A percentile compares a stretch with the other conserved stretches of the same genome.
Evolutionary conservation across 139 green algal species (phyloP).

Genomic region (Mychonastes homosphaera): DNA sequence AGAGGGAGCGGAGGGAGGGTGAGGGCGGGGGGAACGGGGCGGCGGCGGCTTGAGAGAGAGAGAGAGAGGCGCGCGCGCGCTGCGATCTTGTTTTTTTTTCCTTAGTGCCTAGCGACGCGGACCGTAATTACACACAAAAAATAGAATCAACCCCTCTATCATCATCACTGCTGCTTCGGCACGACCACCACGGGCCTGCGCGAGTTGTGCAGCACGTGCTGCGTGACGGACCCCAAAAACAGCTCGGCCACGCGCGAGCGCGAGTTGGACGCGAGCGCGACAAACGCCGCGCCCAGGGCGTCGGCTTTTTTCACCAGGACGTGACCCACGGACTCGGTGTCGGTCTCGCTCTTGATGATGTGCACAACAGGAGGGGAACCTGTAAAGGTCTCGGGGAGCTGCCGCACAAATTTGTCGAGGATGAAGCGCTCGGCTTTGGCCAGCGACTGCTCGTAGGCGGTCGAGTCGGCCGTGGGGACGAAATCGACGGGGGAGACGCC

Average conservation of each 20-base stretch:
- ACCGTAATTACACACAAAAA: too few relatives aligned
- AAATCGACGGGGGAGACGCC: constrained; percentile 49
- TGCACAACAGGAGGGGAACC: constrained; percentile 44
- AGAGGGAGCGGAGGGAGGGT: too few relatives aligned
- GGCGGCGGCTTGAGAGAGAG: too few relatives aligned
- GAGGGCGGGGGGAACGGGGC: too few relatives aligned
- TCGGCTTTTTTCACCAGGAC: constrained; percentile 41
- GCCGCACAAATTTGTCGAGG: constrained; percentile 26
- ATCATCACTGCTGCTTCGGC: background rate
- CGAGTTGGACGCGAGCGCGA: constrained; percentile 38
- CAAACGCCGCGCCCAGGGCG: constrained; percentile 30
- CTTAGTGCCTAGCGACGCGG: too few relatives aligned
- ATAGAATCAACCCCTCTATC: too few relatives aligned
- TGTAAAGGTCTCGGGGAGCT: constrained; percentile 17
- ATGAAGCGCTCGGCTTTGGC: constrained; percentile 44
- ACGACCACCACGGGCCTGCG: background rate
- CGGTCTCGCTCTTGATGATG: constrained; percentile 47
- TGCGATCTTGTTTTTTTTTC: too few relatives aligned
- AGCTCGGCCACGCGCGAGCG: constrained; percentile 33
- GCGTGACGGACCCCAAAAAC: constrained; percentile 39
- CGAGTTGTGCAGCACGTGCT: constrained; percentile 20
- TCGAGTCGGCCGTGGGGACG: constrained; percentile 36
- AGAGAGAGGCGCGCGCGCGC: too few relatives aligned
- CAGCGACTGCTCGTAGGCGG: constrained; percentile 34
- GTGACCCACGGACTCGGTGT: constrained; percentile 48